A percentile compares a stretch with the other conserved stretches of the same genome.
phyloP scores from a whole-genome alignment of 2,329 filamentous ascomycete species.

The Sporothrix schenckii region DNA sequence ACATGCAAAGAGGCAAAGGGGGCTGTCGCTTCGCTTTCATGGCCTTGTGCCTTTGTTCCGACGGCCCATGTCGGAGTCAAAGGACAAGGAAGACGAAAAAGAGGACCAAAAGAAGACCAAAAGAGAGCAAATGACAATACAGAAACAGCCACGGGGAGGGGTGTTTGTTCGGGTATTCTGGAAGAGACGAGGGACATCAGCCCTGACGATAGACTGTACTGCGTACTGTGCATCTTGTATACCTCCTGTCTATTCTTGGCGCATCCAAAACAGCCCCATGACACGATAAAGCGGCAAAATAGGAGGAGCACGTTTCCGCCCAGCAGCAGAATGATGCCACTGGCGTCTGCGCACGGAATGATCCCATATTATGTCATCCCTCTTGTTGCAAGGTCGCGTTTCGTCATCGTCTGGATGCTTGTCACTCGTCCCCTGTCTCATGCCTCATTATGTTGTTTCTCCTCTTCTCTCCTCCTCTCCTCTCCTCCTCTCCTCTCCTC shows the following conservation, averaged over 20 bases:
- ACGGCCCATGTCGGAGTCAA: background rate
- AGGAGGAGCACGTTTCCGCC: no score
- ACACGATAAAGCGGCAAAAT: slow-evolving; percentile 1
- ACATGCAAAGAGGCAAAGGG: slow-evolving; percentile 15
- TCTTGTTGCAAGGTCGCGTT: slow-evolving; percentile 2
- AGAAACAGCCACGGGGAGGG: slow-evolving; percentile 18
- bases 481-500: background rate
- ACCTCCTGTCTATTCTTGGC: background rate
- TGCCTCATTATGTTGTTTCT: background rate
- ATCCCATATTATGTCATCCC: slow-evolving; percentile 18
- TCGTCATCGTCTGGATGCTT: slow-evolving; percentile 1
- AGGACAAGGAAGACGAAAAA: no score
- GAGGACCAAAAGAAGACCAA: no score
- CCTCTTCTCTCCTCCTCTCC: background rate
- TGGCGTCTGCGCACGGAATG: background rate
- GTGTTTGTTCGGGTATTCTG: background rate
- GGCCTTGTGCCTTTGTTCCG: background rate
- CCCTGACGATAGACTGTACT: no score
- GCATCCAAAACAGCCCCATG: background rate
- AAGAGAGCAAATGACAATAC: background rate
- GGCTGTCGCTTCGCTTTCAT: background rate
- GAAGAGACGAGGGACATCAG: background rate
- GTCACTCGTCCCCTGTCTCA: slow-evolving; percentile 1
- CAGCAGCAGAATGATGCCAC: no score
- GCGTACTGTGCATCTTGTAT: no score